These are phyloP conservation scores for Cryphonectria radicalis DNA, from an alignment of 2,329 filamentous ascomycete species.

Conservation along the genomic window DNA sequence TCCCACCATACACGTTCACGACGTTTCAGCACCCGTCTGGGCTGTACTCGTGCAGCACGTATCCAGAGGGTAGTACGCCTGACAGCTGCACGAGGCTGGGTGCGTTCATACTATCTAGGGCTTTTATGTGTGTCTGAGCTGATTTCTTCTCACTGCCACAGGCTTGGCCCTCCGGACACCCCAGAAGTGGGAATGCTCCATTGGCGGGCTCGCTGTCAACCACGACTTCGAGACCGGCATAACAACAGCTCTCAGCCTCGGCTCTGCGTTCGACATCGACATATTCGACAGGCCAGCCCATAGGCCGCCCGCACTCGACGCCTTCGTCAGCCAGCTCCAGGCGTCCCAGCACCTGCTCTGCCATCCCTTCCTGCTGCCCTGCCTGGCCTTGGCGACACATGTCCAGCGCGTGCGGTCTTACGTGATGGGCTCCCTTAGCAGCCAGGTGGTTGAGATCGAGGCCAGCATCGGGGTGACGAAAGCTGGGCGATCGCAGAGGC, in stretches of 20 bases:
- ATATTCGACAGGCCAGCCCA: background rate
- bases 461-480: slow-evolving; percentile 8
- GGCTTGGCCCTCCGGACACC: background rate
- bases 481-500: background rate
- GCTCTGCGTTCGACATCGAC: background rate
- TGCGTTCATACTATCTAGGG: background rate
- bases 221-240: slow-evolving; percentile 5
- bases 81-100: slow-evolving; percentile 8
- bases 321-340: background rate
- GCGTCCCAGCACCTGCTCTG: background rate
- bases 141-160: background rate
- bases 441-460: background rate
- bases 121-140: background rate
- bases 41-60: background rate
- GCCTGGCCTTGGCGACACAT: background rate
- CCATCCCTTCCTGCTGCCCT: background rate
- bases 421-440: slow-evolving; percentile 3
- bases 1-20: background rate
- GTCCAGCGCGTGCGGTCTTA: slow-evolving; percentile 9
- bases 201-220: background rate
- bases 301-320: background rate
- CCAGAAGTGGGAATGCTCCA: background rate
- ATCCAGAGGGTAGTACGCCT: slow-evolving; percentile 5
- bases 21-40: slow-evolving; percentile 7
- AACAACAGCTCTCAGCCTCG: background rate